Conservation (phyloP, 306 rosid genomes). For the Begonia loranthoides region DNA sequence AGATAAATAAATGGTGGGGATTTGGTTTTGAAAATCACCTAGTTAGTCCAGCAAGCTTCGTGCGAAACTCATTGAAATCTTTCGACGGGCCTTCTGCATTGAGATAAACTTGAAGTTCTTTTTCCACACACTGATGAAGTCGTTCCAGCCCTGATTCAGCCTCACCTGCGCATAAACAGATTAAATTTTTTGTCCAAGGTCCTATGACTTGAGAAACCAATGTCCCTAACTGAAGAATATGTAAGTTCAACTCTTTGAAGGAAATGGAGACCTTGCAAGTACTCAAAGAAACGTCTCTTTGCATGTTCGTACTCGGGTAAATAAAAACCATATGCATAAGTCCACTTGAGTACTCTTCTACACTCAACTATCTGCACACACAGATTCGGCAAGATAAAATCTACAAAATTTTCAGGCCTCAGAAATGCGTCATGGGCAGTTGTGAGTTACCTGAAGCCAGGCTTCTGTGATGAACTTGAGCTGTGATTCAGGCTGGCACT, state of each 20-base stretch:
- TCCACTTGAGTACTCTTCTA: slow-evolving; percentile 91
- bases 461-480: slow-evolving; percentile 94
- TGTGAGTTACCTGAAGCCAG: slow-evolving; percentile 66
- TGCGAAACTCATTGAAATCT: slow-evolving; percentile 74
- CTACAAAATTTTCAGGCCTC: too few relatives aligned
- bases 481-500: slow-evolving; percentile 94
- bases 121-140: slow-evolving; percentile 74
- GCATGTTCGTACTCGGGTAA: slow-evolving; percentile 56
- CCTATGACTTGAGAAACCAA: too few relatives aligned
- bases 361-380: slow-evolving; percentile 81
- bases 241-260: slow-evolving; percentile 1
- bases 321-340: slow-evolving; percentile 88
- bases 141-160: slow-evolving; percentile 77
- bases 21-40: slow-evolving; percentile 15
- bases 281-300: slow-evolving; percentile 42
- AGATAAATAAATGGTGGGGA: too few relatives aligned
- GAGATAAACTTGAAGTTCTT: slow-evolving; percentile 54
- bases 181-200: too few relatives aligned
- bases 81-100: slow-evolving; percentile 34
- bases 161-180: slow-evolving; percentile 36
- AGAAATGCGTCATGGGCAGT: neutral
- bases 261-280: slow-evolving; percentile 29
- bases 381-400: slow-evolving; percentile 6
- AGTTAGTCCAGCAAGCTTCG: slow-evolving; percentile 71
- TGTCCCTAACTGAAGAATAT: too few relatives aligned